Conservation (phyloP, 345 rosid genomes). For the Physaria fendleri region DNA sequence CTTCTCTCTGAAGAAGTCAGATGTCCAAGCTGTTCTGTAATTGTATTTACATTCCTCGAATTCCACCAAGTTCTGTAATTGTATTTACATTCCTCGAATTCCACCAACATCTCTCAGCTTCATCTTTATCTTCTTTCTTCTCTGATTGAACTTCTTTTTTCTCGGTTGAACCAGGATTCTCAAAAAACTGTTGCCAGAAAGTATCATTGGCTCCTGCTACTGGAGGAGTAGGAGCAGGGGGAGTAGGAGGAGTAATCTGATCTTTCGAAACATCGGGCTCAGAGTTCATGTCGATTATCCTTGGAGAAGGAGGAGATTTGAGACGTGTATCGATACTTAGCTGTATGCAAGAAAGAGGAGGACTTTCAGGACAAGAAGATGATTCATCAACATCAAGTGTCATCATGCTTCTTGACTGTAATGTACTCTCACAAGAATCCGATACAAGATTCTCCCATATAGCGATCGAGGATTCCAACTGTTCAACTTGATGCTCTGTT, state of each 20-base stretch:
- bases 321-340: conserved; percentile 44
- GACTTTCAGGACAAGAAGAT: conserved; percentile 66
- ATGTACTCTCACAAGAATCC: conserved; percentile 36
- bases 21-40: conserved; percentile 80
- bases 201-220: conserved; percentile 73
- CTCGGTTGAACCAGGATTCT: conserved; percentile 77
- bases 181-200: conserved; percentile 95
- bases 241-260: background rate
- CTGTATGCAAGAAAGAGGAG: conserved; percentile 50
- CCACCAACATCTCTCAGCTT: conserved; percentile 23
- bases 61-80: conserved; percentile 81
- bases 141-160: conserved; percentile 61
- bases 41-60: conserved; percentile 57
- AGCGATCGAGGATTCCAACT: conserved; percentile 59
- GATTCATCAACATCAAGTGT: conserved; percentile 53
- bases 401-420: conserved; percentile 38
- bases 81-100: conserved; percentile 47
- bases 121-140: conserved; percentile 41
- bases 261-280: conserved; percentile 47
- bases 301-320: conserved; percentile 41
- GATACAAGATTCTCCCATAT: conserved; percentile 67
- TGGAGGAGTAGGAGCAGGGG: conserved; percentile 9
- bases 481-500: conserved; percentile 45
- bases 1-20: conserved; percentile 75
- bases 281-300: conserved; percentile 71